A percentile compares a stretch with the other conserved stretches of the same genome.
These are phyloP conservation scores for Clitopilus hobsonii DNA, from an alignment of 768 basidiomycete species.

Conservation along the genomic window DNA sequence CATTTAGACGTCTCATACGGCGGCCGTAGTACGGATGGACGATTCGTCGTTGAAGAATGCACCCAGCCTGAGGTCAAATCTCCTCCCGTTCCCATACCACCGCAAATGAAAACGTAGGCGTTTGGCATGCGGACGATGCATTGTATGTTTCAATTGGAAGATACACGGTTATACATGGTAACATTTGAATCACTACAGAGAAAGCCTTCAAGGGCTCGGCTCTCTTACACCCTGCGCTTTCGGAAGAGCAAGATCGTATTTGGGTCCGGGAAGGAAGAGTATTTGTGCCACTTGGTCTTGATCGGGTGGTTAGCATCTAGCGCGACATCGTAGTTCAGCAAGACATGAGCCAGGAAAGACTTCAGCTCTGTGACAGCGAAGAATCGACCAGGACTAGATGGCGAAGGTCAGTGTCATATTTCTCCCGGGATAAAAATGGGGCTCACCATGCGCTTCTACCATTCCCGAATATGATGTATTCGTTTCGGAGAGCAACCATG, in stretches of 20 bases:
- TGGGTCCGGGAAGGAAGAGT: not conserved
- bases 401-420: not conserved
- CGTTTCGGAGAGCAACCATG: constrained; percentile 19
- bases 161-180: no score
- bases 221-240: not conserved
- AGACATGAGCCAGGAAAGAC: constrained; percentile 31
- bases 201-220: no score
- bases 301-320: constrained; percentile 19
- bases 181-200: not conserved
- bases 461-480: constrained; percentile 24
- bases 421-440: not conserved
- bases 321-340: constrained; percentile 36
- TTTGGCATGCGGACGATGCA: no score
- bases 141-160: no score
- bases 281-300: constrained; percentile 3
- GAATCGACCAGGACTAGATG: constrained; percentile 34
- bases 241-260: not conserved
- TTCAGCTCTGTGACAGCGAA: constrained; percentile 42
- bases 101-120: no score
- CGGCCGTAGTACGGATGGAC: no score
- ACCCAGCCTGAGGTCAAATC: no score
- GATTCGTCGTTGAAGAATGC: no score
- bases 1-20: no score
- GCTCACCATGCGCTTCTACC: constrained; percentile 17
- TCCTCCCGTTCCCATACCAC: no score